A percentile compares a stretch with the other conserved stretches of the same genome.
Evolutionary conservation across 1,284 basidiomycete species (phyloP).

Genomic region (Cutaneotrichosporon sp.): DNA sequence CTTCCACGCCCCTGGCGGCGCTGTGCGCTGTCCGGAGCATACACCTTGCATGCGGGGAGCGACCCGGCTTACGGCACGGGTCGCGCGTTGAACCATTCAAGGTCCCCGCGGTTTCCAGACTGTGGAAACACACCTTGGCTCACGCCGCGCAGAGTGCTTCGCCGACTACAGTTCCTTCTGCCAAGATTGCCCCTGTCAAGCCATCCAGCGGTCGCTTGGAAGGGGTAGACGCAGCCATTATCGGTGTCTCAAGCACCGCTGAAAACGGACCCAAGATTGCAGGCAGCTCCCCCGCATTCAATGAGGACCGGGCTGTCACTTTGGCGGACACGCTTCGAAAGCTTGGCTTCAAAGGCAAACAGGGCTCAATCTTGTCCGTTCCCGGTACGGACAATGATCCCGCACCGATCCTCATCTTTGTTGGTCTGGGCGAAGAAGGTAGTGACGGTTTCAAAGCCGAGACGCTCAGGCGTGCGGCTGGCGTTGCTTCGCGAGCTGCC

Average conservation of each 20-base stretch:
- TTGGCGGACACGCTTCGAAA: conserved; percentile 7
- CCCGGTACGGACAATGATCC: conserved; percentile 8
- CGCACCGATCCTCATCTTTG: conserved; percentile 11
- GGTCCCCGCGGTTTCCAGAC: no score
- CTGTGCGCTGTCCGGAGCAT: no score
- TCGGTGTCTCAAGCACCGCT: background rate
- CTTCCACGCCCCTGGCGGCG: no score
- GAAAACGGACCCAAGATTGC: conserved; percentile 3
- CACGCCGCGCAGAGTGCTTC: conserved; percentile 6
- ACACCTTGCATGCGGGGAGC: no score
- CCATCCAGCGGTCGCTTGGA: background rate
- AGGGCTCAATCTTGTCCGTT: background rate
- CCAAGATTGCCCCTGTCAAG: conserved; percentile 4
- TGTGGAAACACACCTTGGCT: background rate
- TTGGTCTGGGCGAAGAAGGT: conserved; percentile 11
- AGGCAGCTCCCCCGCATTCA: background rate
- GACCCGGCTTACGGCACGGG: no score
- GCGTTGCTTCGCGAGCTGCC: conserved; percentile 10
- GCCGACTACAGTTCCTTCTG: conserved; percentile 1
- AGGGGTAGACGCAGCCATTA: conserved; percentile 8
- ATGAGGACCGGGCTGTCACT: background rate
- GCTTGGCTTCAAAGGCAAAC: conserved; percentile 14
- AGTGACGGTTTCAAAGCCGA: conserved; percentile 10
- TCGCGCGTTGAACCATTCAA: no score
- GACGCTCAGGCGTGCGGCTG: conserved; percentile 10